Base-by-base conservation (phyloP, 805 yeast species). In the Myxozyma nipponensis region DNA sequence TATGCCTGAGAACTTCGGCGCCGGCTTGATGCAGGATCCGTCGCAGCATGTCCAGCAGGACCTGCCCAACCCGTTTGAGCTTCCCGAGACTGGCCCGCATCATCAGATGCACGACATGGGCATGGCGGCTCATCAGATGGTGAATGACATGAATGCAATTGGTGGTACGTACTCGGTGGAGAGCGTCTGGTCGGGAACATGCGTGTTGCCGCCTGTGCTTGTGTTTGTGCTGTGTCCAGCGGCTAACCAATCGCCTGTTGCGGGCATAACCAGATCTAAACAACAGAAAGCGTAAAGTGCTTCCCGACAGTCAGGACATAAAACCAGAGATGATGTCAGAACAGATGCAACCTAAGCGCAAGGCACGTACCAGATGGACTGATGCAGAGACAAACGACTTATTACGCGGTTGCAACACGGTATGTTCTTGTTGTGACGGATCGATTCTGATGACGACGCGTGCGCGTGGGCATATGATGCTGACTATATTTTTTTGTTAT, bases 301-400 rank as follows among this genome's bases (percentile, higher is more conserved):
- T 28, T 7, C 32, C 32, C 13, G 32, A 28, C 32, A 28, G 13
- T 13, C 13, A 28, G 7, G 32, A 28, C 32, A 28, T 28, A 7
- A 28, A 28, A 13, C 13, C 32, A 13, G 32, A 28, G 7, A 9
- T 28, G 32, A 7, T 28, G 13, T 7, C 7, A 7, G 32, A 28
- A 13, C 32, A 7, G 32, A 13, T 28, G 13, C 38, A 35, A n/a
- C 17, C 21, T 7, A 54, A 54, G 44, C 56, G 63, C 17, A 59
- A 60, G 43, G 47, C 62, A 5, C 56, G 63, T 21, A 60, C 60
- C 22, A 60, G 54, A 39, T 72, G 76, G 76, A 65, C 74, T 25
- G 73, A 69, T 40, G 67, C 65, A 46, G 76, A 72, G 58, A 72
- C 76, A 4, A 64, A 65, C 19, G 66, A 69, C 49, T 64, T 72